phyloP scores from a whole-genome alignment of 75 land plant genomes.

The Adiantum capillusveneris region DNA sequence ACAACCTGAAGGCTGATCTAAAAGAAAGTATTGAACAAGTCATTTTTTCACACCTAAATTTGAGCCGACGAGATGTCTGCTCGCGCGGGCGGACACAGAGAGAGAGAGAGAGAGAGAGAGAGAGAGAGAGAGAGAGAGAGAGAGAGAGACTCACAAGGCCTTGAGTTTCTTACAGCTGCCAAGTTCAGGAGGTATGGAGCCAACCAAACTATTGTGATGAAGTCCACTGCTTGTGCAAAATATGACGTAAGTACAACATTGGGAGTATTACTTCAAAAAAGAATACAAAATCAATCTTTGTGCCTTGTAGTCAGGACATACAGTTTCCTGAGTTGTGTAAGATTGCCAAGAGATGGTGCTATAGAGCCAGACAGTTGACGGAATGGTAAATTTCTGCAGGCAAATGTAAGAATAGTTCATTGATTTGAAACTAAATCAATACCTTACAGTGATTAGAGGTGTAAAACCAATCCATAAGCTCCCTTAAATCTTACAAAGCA shows the following conservation, averaged over 20 bases:
- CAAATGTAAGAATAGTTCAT: not conserved
- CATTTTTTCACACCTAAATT: too few species aligned
- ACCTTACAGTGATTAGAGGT: not conserved
- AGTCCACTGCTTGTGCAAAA: conserved; percentile 42
- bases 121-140: not conserved
- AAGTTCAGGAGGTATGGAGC: conserved; percentile 65
- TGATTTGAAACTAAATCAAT: too few species aligned
- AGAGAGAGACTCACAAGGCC: conserved; percentile 45
- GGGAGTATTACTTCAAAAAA: not conserved
- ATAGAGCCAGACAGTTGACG: not conserved
- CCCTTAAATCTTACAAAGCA: conserved; percentile 35
- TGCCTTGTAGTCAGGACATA: not conserved
- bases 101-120: too few species aligned
- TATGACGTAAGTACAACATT: not conserved
- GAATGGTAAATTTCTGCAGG: not conserved
- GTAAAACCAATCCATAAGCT: not conserved
- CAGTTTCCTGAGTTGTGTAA: not conserved
- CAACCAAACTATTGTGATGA: conserved; percentile 74
- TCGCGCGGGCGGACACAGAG: too few species aligned
- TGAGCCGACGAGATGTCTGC: too few species aligned
- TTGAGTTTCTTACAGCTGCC: conserved; percentile 63
- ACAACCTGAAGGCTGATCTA: too few species aligned
- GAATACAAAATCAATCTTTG: not conserved
- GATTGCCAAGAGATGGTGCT: not conserved
- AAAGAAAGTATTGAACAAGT: too few species aligned